Conservation (phyloP, 352 stramenopile species). For the Blastocystis sp. region DNA sequence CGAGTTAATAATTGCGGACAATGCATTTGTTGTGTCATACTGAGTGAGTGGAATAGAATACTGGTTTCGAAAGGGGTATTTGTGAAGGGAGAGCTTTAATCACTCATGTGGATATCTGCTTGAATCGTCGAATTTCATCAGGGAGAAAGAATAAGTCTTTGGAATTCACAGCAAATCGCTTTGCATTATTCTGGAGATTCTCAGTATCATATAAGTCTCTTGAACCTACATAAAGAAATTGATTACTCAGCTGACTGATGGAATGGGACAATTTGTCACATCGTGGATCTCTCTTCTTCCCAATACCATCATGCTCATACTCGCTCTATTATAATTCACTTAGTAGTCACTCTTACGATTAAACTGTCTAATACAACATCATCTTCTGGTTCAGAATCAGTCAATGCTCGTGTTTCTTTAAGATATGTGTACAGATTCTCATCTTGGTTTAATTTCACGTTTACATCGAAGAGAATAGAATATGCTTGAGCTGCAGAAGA, state of each 20-base stretch:
- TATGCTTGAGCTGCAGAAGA: slow-evolving; percentile 3
- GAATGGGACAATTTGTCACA: neutral
- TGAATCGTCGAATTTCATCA: neutral
- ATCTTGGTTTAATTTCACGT: neutral
- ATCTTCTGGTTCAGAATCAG: neutral
- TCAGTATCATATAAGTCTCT: neutral
- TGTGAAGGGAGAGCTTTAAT: neutral
- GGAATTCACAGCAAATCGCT: neutral
- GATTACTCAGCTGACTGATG: neutral
- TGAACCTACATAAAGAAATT: neutral
- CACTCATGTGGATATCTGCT: neutral
- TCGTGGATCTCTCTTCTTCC: neutral
- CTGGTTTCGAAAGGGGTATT: neutral
- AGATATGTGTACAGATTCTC: slow-evolving; percentile 11
- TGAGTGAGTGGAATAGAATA: slow-evolving; percentile 2
- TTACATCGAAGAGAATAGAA: slow-evolving; percentile 1
- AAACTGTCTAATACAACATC: slow-evolving; percentile 13
- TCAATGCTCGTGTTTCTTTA: neutral
- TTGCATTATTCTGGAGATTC: slow-evolving; percentile 25
- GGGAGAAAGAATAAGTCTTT: slow-evolving; percentile 6
- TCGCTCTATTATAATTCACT: slow-evolving; percentile 14
- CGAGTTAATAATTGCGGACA: neutral
- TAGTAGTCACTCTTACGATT: neutral
- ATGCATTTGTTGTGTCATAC: neutral
- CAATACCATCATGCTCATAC: slow-evolving; percentile 32